phyloP scores from a whole-genome alignment of 1,139 yeast genomes.

The Yamadazyma conglobata region DNA sequence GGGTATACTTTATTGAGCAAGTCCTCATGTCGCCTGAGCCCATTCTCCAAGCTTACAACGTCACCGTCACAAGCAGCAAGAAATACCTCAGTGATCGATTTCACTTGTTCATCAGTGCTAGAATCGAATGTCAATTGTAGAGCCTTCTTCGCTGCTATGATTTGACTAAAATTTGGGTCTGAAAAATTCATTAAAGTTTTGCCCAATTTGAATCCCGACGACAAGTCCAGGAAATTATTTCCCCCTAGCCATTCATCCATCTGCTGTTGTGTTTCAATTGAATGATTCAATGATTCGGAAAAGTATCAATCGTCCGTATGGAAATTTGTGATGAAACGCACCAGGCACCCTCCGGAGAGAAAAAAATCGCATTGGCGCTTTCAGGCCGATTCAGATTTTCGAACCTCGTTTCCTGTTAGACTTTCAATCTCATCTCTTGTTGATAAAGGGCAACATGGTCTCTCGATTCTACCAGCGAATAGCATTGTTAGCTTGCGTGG shows the following conservation, averaged over 20 bases:
- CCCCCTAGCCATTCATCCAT: conserved; percentile 19
- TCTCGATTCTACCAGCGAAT: conserved; percentile 19
- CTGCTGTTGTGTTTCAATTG: too few relatives aligned
- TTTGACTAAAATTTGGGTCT: conserved; percentile 40
- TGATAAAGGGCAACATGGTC: conserved; percentile 8
- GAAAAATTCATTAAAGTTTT: conserved; percentile 19
- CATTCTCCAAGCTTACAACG: conserved; percentile 36
- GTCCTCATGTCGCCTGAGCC: conserved; percentile 28
- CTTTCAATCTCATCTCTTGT: background rate
- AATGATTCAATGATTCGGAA: too few relatives aligned
- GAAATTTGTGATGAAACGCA: too few relatives aligned
- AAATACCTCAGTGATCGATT: conserved; percentile 29
- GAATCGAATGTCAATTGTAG: conserved; percentile 25
- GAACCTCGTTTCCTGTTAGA: background rate
- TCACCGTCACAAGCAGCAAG: conserved; percentile 55
- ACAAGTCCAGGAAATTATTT: conserved; percentile 7
- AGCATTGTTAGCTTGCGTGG: conserved; percentile 14
- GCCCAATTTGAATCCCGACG: conserved; percentile 6
- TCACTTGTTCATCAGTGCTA: conserved; percentile 10
- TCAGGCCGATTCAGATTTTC: background rate
- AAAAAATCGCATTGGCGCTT: background rate
- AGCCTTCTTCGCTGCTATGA: conserved; percentile 47
- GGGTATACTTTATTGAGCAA: conserved; percentile 26
- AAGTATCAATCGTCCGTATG: too few relatives aligned
- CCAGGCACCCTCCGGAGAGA: too few relatives aligned